A percentile compares a stretch with the other conserved stretches of the same genome.
Evolutionary conservation across 495 filamentous ascomycete species (phyloP).

Genomic region (Penicillium diatomitis): DNA sequence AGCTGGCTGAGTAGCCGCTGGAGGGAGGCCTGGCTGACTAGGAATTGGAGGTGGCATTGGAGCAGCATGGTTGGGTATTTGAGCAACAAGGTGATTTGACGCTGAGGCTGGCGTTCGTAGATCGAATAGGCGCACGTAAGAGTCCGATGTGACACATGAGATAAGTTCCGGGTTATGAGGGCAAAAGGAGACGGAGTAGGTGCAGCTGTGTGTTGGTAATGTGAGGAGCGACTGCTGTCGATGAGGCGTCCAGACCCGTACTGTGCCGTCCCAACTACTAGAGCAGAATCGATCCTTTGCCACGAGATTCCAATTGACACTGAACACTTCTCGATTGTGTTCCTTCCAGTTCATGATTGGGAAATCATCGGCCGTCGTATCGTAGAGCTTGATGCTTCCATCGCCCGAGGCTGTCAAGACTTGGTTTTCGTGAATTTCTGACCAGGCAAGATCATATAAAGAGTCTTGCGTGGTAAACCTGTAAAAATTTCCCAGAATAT

Average conservation of each 20-base stretch:
- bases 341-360: slow-evolving; percentile 84
- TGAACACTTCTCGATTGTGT: slow-evolving; percentile 85
- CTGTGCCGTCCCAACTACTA: slow-evolving; percentile 85
- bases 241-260: slow-evolving; percentile 84
- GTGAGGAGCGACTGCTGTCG: slow-evolving; percentile 64
- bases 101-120: slow-evolving; percentile 71
- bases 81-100: slow-evolving; percentile 68
- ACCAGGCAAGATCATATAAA: slow-evolving; percentile 89
- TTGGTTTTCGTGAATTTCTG: slow-evolving; percentile 88
- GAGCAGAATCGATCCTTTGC: slow-evolving; percentile 86
- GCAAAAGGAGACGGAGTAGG: slow-evolving; percentile 75
- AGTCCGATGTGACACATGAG: slow-evolving; percentile 76
- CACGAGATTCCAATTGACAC: slow-evolving; percentile 82
- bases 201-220: slow-evolving; percentile 82
- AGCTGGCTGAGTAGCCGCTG: slow-evolving; percentile 38
- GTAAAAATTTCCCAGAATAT: neutral
- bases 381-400: slow-evolving; percentile 90
- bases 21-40: slow-evolving; percentile 24
- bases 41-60: slow-evolving; percentile 33
- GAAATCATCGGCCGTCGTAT: slow-evolving; percentile 65
- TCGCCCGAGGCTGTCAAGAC: slow-evolving; percentile 80
- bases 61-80: slow-evolving; percentile 67
- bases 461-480: slow-evolving; percentile 96
- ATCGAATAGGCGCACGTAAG: slow-evolving; percentile 80
- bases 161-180: slow-evolving; percentile 72